Evolutionary conservation across 352 stramenopile genomes (phyloP), one percentile per base, ranked within the genome.

Genomic region (Phytophthora agathidicida): DNA sequence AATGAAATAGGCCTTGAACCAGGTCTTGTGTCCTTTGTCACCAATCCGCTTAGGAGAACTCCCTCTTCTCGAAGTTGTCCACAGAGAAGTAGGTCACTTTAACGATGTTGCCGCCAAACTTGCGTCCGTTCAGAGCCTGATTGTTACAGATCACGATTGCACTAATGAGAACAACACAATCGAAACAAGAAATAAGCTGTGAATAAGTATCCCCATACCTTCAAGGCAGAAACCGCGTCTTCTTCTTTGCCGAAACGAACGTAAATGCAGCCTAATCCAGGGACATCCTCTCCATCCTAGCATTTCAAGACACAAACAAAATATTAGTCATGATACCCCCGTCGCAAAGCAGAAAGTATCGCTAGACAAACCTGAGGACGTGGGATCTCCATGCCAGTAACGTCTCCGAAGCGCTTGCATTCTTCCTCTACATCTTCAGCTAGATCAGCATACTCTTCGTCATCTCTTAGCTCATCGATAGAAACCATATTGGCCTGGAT

Each of bases 381-480:
- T 20, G 85, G 87, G 43, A 96, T 93, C 33, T 93, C 85, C 57
- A 94, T 57, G 31, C 67, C 61, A 28, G 79, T 65, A 2, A 96
- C 76, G 6, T 63, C 73, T 54, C 87, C 87, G 47, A 94, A 96
- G 24, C 86, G 86, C 66, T 93, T 96, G 73, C 87, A 96, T 55
- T 96, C 87, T 65, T 94, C 84, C 69, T 94, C 85, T 42, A 96
- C 85, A 67, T 96, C 87, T 80, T 94, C 85, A 66, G 88, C 85
- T 71, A 96, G 69, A 74, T 96, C 87, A 58, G 78, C 77, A 82
- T 82, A 96, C 54, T 93, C 83, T 42, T 91, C 81, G 45, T 96
- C 87, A 81, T 96, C 80, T 43, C 78, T 83, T 27, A 96, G 72
- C 44, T 96, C 87, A 65, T 91, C 80, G 69, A 85, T 57, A 42